Base-by-base conservation (phyloP, 1,139 yeast genomes). In the Geotrichum citri-aurantii region DNA sequence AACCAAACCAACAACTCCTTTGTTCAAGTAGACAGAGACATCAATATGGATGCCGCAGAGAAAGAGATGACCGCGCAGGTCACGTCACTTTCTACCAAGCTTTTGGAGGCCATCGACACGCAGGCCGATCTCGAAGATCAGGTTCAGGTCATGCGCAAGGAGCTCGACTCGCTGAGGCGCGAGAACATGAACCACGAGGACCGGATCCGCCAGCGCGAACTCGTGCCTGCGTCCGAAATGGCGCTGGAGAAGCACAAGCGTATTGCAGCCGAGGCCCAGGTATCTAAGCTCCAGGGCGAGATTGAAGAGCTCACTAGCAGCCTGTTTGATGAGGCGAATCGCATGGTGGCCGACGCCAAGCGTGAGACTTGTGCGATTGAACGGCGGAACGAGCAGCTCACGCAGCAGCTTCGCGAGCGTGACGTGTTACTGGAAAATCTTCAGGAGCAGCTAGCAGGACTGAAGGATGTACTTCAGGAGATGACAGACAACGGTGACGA, bases 291-390 rank as follows among this genome's bases (percentile, higher is more conserved):
- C 50, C 79, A 83, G 61, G 81, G 76, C n/a, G 92, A 86, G 67
- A 84, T 85, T 55, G 90, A 85, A 68, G 90, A 86, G 59, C 75
- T 86, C 65, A 81, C 87, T 0, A 85, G 84, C 10, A 80, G 85
- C 12, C 74, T 86, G 60, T 86, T 86, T 69, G 84, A 80, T 64
- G 88, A 86, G 68, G 92, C 92, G 54, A 86, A 86, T 69, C 75
- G 77, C 56, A 84, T 85, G 85, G 92, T 86, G n/a, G 81, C 84
- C 62, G 77, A 79, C 61, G 91, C 90, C 1, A 79, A 84, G 53
- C 67, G 71, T 11, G 76, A 73, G 56, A 73, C 75, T 6, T 72
- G 74, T 27, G 73, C 70, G 26, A 67, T 69, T 61, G 73, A 71
- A 56, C 64, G 68, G 47, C 66, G 71, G 52, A 85, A 84, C 66